Conservation (phyloP, 2,329 filamentous ascomycete genomes). For the Botrytis fabae region DNA sequence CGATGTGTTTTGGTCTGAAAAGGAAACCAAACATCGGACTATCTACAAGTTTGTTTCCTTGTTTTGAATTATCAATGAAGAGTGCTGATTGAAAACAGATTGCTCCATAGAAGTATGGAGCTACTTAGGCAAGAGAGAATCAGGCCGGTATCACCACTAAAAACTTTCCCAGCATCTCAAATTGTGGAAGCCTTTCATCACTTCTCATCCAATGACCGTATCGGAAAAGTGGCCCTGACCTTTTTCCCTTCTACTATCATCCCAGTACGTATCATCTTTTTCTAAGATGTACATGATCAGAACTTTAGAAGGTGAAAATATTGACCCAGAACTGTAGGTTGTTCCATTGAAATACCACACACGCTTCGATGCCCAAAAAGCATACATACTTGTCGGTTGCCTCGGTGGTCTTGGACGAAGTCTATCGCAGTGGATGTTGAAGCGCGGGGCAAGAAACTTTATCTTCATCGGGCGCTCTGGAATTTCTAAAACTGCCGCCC, state of each 20-base stretch:
- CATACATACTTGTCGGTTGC: slow-evolving; percentile 46
- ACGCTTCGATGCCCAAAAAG: slow-evolving; percentile 1
- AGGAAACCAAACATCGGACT: not conserved
- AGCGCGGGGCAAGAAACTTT: slow-evolving; percentile 24
- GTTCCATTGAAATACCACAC: too few species aligned
- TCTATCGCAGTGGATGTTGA: slow-evolving; percentile 43
- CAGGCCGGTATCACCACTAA: not conserved
- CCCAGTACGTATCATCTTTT: not conserved
- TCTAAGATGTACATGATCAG: too few species aligned
- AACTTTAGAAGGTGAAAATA: too few species aligned
- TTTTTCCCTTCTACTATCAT: not conserved
- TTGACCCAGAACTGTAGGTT: too few species aligned
- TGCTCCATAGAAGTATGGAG: slow-evolving; percentile 6
- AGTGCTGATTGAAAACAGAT: not conserved
- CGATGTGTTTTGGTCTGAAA: slow-evolving; percentile 10
- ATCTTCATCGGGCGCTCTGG: slow-evolving; percentile 15
- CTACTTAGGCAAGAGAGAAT: slow-evolving; percentile 15
- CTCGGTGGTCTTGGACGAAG: slow-evolving; percentile 45
- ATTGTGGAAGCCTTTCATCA: slow-evolving; percentile 18
- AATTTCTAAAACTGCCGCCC: slow-evolving; percentile 15
- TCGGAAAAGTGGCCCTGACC: slow-evolving; percentile 13
- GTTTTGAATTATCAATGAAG: not conserved
- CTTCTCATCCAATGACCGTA: slow-evolving; percentile 1
- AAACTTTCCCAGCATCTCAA: slow-evolving; percentile 2
- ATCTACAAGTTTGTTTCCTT: not conserved